Evolutionary conservation across 2,329 filamentous ascomycete genomes (phyloP), one percentile per base, ranked within the genome.

Genomic region (Ophiostoma australiae): DNA sequence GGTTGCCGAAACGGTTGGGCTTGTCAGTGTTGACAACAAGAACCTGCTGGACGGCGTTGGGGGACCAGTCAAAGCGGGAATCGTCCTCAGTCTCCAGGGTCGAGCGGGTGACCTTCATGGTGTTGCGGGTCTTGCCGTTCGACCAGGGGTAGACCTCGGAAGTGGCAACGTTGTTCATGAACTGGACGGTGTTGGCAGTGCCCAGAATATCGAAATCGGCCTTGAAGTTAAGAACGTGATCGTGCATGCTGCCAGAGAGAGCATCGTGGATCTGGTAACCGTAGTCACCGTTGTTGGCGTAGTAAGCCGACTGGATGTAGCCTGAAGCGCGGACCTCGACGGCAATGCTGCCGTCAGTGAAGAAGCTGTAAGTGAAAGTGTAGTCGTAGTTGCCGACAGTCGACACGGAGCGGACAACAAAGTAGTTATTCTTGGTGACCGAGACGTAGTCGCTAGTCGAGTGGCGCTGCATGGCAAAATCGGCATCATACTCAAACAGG

Each of bases 301-400:
- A 84, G 75, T 81, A 84, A 0, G 83, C 82, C 0, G 79, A 79
- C 74, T 85, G 82, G 71, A 88, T 86, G 74, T 85, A 87, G 0
- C 88, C 84, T 0, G 81, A 83, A 1, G 85, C 84, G 11, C 84
- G 78, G 0, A 85, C 82, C 69, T 85, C 82, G 52, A 86, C 81
- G 13, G 82, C 78, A 6, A 87, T 81, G 4, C 81, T 82, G 3
- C 85, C 85, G 72, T 87, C 85, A 10, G 84, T 73, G 74, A 80
- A 81, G 76, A 87, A 87, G 10, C 78, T 77, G 73, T 86, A 86
- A 55, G 79, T 80, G 69, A 86, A 82, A n/a, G 81, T 80, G 74
- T 82, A 81, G 72, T 87, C 85, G 75, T 87, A 86, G 76, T 87
- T 87, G 1, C 84, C 84, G 3, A 87, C 81, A 0, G 84, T 86